phyloP scores from a whole-genome alignment of 306 rosid genomes.

The Albizia julibrissin region DNA sequence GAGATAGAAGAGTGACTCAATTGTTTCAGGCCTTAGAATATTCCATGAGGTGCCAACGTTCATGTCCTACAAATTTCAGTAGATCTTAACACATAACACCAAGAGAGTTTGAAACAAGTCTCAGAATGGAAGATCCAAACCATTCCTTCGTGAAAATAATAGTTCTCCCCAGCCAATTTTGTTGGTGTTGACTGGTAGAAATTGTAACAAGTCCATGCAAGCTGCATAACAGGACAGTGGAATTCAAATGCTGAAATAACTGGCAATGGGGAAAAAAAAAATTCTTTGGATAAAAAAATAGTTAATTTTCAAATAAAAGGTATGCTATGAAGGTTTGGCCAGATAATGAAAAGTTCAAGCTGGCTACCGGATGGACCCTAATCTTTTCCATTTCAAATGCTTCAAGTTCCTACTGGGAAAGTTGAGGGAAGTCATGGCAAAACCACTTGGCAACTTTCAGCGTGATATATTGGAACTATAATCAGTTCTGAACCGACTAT shows the following conservation, averaged over 20 bases:
- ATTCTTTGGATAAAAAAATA: neutral
- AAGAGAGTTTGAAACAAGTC: slow-evolving; percentile 4
- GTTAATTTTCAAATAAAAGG: neutral
- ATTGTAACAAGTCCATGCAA: slow-evolving; percentile 99
- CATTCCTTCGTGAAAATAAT: slow-evolving; percentile 73
- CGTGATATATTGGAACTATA: neutral
- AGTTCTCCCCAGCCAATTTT: slow-evolving; percentile 96
- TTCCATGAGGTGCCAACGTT: slow-evolving; percentile 95
- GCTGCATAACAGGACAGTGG: slow-evolving; percentile 47
- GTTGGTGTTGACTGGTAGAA: slow-evolving; percentile 89
- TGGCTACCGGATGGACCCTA: neutral
- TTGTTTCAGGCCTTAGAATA: slow-evolving; percentile 91
- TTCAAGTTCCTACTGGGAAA: slow-evolving; percentile 14
- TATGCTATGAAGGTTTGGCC: neutral
- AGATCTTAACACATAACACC: slow-evolving; percentile 30
- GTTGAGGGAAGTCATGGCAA: neutral
- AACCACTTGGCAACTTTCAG: slow-evolving; percentile 11
- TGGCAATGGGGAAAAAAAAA: neutral
- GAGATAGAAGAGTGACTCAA: slow-evolving; percentile 92
- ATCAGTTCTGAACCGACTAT: neutral
- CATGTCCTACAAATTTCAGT: slow-evolving; percentile 70
- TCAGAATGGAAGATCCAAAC: slow-evolving; percentile 51
- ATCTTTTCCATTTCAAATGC: slow-evolving; percentile 15
- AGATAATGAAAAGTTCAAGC: neutral
- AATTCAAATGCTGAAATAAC: neutral